Base-by-base conservation (phyloP, 768 basidiomycete genomes). In the Boletus subparvulus region DNA sequence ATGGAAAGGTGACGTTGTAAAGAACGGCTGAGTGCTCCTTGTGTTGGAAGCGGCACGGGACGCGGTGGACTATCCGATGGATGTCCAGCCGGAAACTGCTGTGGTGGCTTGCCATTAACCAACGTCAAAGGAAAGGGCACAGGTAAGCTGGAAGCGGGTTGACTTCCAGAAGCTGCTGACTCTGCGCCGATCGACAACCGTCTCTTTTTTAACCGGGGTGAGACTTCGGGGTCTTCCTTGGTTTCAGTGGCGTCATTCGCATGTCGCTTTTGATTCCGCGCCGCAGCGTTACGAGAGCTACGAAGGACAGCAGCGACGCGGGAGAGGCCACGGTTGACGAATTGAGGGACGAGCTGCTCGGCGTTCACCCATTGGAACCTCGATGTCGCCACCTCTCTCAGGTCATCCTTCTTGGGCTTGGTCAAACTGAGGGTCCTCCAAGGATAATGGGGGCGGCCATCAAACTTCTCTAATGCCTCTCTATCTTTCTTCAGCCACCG, bases 291-390 rank as follows among this genome's bases (percentile, higher is more conserved):
- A n/a, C 55, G 55, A 36, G 60, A 30, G 26, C 52, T 40, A 35
- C 61, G 64, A 37, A 66, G 43, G 10, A 26, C 50, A 19, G 63
- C 59, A 17, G 63, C 52, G 21, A 64, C 26, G 43, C 62, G 67
- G 10, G 58, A 48, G 26, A 68, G 54, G 17, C 61, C 58, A 48
- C 72, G 61, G 36, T 57, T 64, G 51, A 68, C 42, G 37, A 62
- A 69, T 41, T 63, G 60, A 14, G 68, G 68, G 24, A 58, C 56
- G 17, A 70, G 61, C 21, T 71, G 70, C 6, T 72, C 69, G 4
- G 65, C 65, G n/a, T 73, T 68, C 4, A 73, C 59, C 57, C 66
- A 68, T 45, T 63, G 70, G n/a, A 72, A 72, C 26, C 69, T 57
- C 13, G 58, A 51, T 13, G 60, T 62, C 2, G 66, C 72, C 3